These are phyloP conservation scores for Protostelium mycophagum DNA, from an alignment of 78 protist genomes.

Conservation along the genomic window DNA sequence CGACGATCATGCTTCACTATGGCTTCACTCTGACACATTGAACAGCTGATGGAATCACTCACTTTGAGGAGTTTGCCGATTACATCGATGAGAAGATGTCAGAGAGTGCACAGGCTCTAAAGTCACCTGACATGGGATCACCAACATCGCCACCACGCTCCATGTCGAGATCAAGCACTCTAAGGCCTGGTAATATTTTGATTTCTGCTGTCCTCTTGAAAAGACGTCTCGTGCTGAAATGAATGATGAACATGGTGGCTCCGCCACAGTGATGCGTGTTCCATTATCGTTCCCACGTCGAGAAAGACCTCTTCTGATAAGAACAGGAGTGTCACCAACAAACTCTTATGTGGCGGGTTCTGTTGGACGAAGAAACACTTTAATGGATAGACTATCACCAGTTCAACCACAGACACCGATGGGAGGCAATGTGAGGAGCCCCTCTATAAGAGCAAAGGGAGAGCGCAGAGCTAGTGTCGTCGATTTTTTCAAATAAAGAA, in stretches of 20 bases:
- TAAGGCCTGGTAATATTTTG: no score
- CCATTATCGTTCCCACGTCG: no score
- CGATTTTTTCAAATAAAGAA: not conserved
- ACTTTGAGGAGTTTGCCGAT: not conserved
- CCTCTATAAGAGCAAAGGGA: not conserved
- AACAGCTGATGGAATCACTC: not conserved
- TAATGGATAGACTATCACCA: not conserved
- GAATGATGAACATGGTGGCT: no score
- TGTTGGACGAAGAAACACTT: not conserved
- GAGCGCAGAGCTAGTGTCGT: not conserved
- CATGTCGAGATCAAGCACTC: not conserved
- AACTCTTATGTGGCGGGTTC: not conserved
- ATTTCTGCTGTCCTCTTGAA: no score
- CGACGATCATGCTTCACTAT: no score
- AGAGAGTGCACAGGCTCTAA: not conserved
- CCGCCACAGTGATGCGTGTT: no score
- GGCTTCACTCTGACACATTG: not conserved
- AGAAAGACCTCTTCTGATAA: no score
- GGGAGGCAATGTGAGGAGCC: not conserved
- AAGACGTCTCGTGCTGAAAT: no score
- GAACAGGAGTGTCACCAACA: not conserved
- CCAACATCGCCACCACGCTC: not conserved
- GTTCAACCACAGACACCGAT: not conserved
- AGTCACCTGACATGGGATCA: not conserved
- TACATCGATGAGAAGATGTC: slow-evolving; percentile 1